Percentiles rank a stretch among this genome's conserved stretches.
Evolutionary conservation across 352 stramenopile species (phyloP).

Genomic region (Globisporangium nodosum): DNA sequence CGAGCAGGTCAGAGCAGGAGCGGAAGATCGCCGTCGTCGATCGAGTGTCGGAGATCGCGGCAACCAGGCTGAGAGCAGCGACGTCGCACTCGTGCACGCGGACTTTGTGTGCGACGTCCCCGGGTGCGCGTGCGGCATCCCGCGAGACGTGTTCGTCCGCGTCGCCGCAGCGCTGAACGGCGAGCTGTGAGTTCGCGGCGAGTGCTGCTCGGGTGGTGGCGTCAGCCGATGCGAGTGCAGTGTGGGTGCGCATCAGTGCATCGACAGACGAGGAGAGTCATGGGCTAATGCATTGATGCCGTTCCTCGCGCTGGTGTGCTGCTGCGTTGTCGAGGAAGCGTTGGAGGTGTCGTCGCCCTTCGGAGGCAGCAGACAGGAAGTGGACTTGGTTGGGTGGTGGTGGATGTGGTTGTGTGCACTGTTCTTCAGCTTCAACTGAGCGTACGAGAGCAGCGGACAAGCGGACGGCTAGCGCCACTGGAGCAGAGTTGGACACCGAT

Average conservation of each 20-base stretch:
- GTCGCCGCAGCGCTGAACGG: conserved; percentile 43
- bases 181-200: conserved; percentile 12
- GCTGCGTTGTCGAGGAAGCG: no score
- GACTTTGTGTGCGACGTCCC: conserved; percentile 46
- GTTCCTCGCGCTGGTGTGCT: no score
- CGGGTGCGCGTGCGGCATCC: conserved; percentile 48
- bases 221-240: no score
- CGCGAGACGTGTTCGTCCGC: conserved; percentile 52
- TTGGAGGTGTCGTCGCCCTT: no score
- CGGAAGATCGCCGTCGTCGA: no score
- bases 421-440: background rate
- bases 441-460: background rate
- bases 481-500: background rate
- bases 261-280: no score
- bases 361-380: no score
- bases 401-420: background rate
- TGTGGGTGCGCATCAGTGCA: no score
- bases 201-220: background rate
- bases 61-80: no score
- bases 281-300: no score
- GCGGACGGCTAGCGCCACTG: background rate
- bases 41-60: no score
- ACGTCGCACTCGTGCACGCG: background rate
- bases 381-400: background rate
- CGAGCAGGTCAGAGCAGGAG: no score